Base-by-base conservation (phyloP, 1,284 basidiomycete species). In the Coniferiporia sulphurascens region DNA sequence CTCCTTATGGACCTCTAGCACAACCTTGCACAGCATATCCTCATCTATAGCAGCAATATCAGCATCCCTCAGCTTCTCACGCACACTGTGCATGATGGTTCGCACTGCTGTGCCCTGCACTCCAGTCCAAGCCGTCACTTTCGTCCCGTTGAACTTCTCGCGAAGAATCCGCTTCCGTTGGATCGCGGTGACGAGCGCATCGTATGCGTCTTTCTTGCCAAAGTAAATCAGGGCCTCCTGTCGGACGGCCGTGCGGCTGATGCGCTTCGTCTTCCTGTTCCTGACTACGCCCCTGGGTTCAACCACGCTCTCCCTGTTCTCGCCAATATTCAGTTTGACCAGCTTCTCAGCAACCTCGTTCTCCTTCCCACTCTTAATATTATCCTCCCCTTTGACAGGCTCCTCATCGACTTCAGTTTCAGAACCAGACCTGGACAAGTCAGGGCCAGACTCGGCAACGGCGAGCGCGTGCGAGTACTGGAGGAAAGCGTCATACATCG, bases 401-500 rank as follows among this genome's bases (percentile, higher is more conserved):
- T 56, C 27, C 59, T 52, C 7, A 41, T 54, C 49, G 55, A 55
- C 43, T 46, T 61, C 17, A 13, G 32, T 43, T 38, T 44, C 19
- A n/a, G n/a, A 21, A 15, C 4, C 50, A 17, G 48, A 50, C 21
- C 32, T 27, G 27, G 27, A 27, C 27, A 27, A 27, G 27, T 27
- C 27, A 5, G 27, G 5, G 27, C 27, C 27, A 27, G 27, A 27
- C 27, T 34, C 38, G 22, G 62, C 57, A 21, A 54, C 50, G 15
- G 62, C 38, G 55, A 54, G 68, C 56, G 65, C 65, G 48, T 71
- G 62, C 51, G 73, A 79, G 79, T 79, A 85, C 6, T 70, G 65
- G 3, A 84, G 71, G 60, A 88, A 89, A 50, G 79, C 76, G 4
- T 71, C 67, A 65, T 84, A 87, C 83, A 88, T 85, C 45, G 67